Base-by-base conservation (phyloP, 768 basidiomycete species). In the Cyclocybe cylindracea region DNA sequence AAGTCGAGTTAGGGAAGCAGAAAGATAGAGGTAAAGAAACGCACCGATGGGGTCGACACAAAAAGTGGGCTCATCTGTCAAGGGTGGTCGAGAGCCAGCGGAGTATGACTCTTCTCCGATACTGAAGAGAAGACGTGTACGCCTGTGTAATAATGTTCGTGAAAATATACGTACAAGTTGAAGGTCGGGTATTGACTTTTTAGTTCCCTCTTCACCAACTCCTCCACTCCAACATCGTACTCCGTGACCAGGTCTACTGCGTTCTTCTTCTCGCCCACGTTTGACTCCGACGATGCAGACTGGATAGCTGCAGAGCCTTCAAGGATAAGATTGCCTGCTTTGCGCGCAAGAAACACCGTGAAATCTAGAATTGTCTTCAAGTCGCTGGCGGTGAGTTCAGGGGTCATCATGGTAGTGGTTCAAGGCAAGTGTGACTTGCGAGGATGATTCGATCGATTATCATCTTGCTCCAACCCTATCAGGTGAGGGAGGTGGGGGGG, bases 71-170 rank as follows among this genome's bases (percentile, higher is more conserved):
- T 85, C 85, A 60, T 97, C 89, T 1, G 91, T 92, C 50, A 96
- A 69, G 9, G 84, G 77, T 14, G 78, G 77, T 31, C 82, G 77
- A 51, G 77, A 67, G n/a, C 91, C 91, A 4, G 86, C 78, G 7
- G 91, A 84, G 59, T 89, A 94, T 0, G 89, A 89, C 71, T 98
- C 96, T 65, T 99, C 96, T 50, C 96, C 96, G 52, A 98, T 91
- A 70, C 92, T 95, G 47, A 16, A 38, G 16, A 53, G 38, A 39
- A 31, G 19, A 44, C 47, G 36, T 55, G 35, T 24, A 35, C 19
- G 19, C 31, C 49, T 5, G n/a, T 24, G 35, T 39, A 24, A 44
- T 14, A 2, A 32, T 5, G 29, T 19, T 5, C 39, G 8, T n/a
- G 10, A 48, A n/a, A 16, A 24, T 50, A 42, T 24, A 78, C 91